Evolutionary conservation across 352 stramenopile genomes (phyloP).

Genomic region (Phytophthora ohioensis): DNA sequence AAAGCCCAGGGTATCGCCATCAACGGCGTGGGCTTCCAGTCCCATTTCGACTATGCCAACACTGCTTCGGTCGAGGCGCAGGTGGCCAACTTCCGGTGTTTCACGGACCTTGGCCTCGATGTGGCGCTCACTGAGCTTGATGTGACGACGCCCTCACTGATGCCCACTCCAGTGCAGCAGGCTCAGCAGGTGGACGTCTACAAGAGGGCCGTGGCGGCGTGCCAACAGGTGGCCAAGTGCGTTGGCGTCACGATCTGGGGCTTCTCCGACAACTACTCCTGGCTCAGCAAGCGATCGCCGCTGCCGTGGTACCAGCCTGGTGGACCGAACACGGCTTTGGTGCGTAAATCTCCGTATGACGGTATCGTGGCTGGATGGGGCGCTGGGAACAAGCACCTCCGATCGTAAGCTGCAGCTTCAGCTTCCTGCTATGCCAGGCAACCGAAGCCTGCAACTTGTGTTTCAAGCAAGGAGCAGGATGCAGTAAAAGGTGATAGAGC

Average conservation of each 20-base stretch:
- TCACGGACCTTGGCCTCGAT: neutral
- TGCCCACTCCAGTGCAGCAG: neutral
- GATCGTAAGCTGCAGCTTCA: too few relatives aligned
- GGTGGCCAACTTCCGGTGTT: neutral
- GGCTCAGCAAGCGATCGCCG: neutral
- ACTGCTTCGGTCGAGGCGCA: neutral
- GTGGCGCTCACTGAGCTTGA: neutral
- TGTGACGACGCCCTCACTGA: neutral
- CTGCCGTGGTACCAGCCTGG: neutral
- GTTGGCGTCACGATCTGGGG: neutral
- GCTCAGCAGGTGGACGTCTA: neutral
- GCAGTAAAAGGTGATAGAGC: too few relatives aligned
- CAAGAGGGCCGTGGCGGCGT: neutral
- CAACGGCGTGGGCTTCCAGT: neutral
- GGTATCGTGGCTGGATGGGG: too few relatives aligned
- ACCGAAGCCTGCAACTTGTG: too few relatives aligned
- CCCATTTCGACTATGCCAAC: neutral
- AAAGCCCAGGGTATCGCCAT: neutral
- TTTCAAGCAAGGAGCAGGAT: too few relatives aligned
- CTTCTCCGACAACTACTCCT: neutral
- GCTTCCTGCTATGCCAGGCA: too few relatives aligned
- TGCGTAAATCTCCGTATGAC: neutral
- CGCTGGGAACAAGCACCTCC: too few relatives aligned
- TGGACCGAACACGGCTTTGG: neutral
- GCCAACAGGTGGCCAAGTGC: neutral